Percentiles rank a stretch among this genome's conserved stretches.
Conservation (phyloP, 768 basidiomycete genomes). For the Infundibulicybe gibba region DNA sequence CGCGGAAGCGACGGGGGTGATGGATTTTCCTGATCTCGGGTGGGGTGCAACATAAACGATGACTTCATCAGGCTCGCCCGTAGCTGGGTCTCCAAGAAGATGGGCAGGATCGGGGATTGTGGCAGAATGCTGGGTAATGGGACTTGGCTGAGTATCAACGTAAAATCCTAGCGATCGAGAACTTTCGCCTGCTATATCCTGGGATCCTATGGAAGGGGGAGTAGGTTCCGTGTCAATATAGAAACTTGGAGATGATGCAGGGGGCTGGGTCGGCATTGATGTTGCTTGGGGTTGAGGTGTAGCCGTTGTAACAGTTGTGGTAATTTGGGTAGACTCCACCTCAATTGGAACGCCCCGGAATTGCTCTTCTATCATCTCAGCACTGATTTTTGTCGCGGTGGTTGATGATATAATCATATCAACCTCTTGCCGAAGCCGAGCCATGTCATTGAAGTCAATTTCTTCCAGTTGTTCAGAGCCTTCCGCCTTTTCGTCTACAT, state of each 20-base stretch:
- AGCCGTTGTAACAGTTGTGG: too few relatives aligned
- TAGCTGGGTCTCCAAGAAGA: conserved; percentile 6
- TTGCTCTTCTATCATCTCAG: conserved; percentile 23
- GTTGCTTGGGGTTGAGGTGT: too few relatives aligned
- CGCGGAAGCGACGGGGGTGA: conserved; percentile 5
- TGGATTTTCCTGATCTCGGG: conserved; percentile 36
- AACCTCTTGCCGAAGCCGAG: conserved; percentile 38
- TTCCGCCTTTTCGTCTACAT: conserved; percentile 21
- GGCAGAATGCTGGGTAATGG: conserved; percentile 6
- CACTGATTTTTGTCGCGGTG: conserved; percentile 7
- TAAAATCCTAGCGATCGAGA: conserved; percentile 19
- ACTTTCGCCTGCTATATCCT: background rate
- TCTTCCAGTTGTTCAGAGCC: conserved; percentile 44
- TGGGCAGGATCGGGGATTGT: conserved; percentile 9
- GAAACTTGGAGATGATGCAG: background rate
- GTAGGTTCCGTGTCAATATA: background rate
- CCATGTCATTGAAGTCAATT: conserved; percentile 66
- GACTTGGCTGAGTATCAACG: conserved; percentile 38
- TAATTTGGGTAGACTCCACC: background rate
- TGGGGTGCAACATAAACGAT: conserved; percentile 80
- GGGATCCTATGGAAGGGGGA: background rate
- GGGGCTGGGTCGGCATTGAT: too few relatives aligned
- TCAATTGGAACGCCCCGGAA: conserved; percentile 30
- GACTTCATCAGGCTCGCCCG: conserved; percentile 54
- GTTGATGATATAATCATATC: conserved; percentile 19